A percentile compares a stretch with the other conserved stretches of the same genome.
phyloP scores from a whole-genome alignment of 2,329 filamentous ascomycete genomes.

The Alternaria burnsii region DNA sequence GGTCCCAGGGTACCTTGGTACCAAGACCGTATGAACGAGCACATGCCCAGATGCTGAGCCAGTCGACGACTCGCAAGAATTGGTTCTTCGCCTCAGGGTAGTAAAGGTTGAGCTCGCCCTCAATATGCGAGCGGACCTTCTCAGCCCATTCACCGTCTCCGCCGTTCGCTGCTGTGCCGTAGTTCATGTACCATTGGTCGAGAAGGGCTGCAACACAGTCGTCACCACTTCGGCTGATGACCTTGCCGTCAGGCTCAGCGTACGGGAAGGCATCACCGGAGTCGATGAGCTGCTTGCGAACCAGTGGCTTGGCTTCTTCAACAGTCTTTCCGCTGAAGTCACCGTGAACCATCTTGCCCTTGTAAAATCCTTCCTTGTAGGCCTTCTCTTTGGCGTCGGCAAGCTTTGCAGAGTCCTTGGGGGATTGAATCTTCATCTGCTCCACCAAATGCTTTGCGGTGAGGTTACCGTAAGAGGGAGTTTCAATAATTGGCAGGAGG shows the following conservation, averaged over 20 bases:
- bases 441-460: constrained; percentile 85
- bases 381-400: constrained; percentile 94
- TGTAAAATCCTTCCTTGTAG: constrained; percentile 98
- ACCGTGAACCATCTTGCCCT: constrained; percentile 87
- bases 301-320: constrained; percentile 84
- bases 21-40: constrained; percentile 90
- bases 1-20: constrained; percentile 94
- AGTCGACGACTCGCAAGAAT: constrained; percentile 86
- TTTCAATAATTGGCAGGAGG: constrained; percentile 78
- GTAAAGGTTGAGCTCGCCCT: constrained; percentile 78
- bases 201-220: constrained; percentile 92
- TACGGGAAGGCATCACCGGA: constrained; percentile 86
- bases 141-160: constrained; percentile 81
- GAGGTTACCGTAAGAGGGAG: constrained; percentile 85
- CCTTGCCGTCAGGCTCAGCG: constrained; percentile 87
- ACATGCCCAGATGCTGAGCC: constrained; percentile 89
- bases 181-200: constrained; percentile 98
- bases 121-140: constrained; percentile 59
- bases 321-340: constrained; percentile 90
- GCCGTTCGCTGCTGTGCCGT: constrained; percentile 72
- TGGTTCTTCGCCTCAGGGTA: constrained; percentile 64
- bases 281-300: constrained; percentile 79
- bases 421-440: constrained; percentile 94
- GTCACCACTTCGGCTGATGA: constrained; percentile 87
- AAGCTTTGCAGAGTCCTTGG: constrained; percentile 90